phyloP scores from a whole-genome alignment of 192 early-diverging fungal genomes.

The Coemansia sp. region DNA sequence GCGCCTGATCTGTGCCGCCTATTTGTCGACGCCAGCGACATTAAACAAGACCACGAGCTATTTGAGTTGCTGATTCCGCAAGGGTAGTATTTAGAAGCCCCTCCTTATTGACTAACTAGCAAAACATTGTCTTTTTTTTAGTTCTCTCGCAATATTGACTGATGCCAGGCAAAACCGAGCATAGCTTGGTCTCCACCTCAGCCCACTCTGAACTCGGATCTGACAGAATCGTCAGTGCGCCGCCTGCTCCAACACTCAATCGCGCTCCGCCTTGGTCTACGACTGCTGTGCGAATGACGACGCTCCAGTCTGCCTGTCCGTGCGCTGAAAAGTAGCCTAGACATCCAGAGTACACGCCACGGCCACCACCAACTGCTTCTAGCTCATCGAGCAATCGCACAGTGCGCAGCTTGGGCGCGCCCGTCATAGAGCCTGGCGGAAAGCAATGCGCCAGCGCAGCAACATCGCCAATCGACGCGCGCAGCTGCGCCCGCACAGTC shows the following conservation, averaged over 20 bases:
- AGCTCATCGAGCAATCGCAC: constrained; percentile 77
- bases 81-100: background rate
- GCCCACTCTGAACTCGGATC: constrained; percentile 85
- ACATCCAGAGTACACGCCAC: constrained; percentile 90
- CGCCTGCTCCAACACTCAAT: constrained; percentile 88
- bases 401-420: constrained; percentile 91
- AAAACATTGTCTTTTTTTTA: too few relatives aligned
- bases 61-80: constrained; percentile 19
- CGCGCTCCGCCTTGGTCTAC: constrained; percentile 29
- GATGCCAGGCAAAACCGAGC: constrained; percentile 19
- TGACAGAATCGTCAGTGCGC: constrained; percentile 89
- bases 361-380: constrained; percentile 56
- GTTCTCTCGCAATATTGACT: background rate
- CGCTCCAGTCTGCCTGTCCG: constrained; percentile 74
- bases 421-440: constrained; percentile 98
- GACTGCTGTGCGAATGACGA: constrained; percentile 92
- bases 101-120: background rate
- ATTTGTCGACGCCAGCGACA: constrained; percentile 54
- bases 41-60: constrained; percentile 36
- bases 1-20: constrained; percentile 34
- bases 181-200: constrained; percentile 82
- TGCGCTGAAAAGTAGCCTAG: constrained; percentile 82
- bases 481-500: constrained; percentile 73
- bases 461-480: constrained; percentile 60
- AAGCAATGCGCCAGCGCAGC: constrained; percentile 79